Evolutionary conservation across 1,139 yeast species (phyloP).

Genomic region (Suzukiozyma palmioleophila): DNA sequence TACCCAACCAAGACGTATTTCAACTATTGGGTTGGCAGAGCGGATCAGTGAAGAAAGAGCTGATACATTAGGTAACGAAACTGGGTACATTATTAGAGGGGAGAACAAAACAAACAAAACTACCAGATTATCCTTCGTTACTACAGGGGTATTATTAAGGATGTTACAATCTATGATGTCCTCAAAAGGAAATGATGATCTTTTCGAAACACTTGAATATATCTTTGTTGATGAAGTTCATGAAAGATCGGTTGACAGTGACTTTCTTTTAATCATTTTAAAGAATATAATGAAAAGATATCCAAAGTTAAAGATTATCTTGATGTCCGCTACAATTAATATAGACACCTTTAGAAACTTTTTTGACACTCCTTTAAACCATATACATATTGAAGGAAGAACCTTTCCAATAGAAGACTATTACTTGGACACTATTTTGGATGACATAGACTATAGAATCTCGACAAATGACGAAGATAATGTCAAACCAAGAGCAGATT

Average conservation of each 20-base stretch:
- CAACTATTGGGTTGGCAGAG: slow-evolving; percentile 92
- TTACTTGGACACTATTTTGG: slow-evolving; percentile 64
- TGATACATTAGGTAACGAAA: slow-evolving; percentile 64
- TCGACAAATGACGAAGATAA: slow-evolving; percentile 38
- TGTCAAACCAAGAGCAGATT: slow-evolving; percentile 56
- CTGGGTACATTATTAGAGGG: slow-evolving; percentile 89
- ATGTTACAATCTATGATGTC: slow-evolving; percentile 59
- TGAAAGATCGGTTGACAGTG: slow-evolving; percentile 90
- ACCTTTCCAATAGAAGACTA: slow-evolving; percentile 84
- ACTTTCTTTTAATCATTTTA: slow-evolving; percentile 72
- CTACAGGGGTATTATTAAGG: slow-evolving; percentile 87
- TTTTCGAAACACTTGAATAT: slow-evolving; percentile 56
- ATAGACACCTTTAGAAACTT: slow-evolving; percentile 62
- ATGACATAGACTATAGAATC: slow-evolving; percentile 50
- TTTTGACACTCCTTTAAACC: slow-evolving; percentile 46
- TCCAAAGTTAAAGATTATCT: slow-evolving; percentile 59
- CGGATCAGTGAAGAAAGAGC: slow-evolving; percentile 84
- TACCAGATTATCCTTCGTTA: slow-evolving; percentile 79
- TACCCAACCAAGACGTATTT: slow-evolving; percentile 94
- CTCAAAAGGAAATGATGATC: slow-evolving; percentile 9
- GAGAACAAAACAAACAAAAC: slow-evolving; percentile 60
- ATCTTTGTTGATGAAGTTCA: slow-evolving; percentile 93
- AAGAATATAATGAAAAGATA: slow-evolving; percentile 49
- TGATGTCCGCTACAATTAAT: slow-evolving; percentile 95
- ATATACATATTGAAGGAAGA: slow-evolving; percentile 83